Evolutionary conservation across 1,139 yeast genomes (phyloP).

Genomic region (Magnusiomyces suaveolens): DNA sequence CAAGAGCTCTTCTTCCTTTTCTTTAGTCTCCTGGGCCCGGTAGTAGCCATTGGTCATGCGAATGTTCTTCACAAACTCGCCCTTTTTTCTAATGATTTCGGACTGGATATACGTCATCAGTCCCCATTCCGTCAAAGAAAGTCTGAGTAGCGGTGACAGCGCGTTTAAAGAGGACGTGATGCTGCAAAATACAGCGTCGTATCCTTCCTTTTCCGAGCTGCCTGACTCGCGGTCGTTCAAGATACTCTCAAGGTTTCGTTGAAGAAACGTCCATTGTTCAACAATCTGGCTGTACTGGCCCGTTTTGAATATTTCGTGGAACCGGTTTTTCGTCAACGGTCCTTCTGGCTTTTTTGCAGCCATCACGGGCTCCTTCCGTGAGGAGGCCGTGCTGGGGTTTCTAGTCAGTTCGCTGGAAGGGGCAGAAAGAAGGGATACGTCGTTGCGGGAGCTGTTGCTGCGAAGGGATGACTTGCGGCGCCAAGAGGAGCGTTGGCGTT

Average conservation of each 20-base stretch:
- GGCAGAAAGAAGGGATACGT: neutral
- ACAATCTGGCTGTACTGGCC: neutral
- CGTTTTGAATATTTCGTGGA: neutral
- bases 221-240: neutral
- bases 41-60: neutral
- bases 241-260: neutral
- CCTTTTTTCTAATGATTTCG: neutral
- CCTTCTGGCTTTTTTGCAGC: neutral
- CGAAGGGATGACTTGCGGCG: neutral
- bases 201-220: neutral
- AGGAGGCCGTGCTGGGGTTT: too few species aligned
- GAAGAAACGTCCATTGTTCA: neutral
- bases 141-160: neutral
- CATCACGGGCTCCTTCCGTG: neutral
- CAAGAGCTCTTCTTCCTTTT: neutral
- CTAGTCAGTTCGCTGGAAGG: too few species aligned
- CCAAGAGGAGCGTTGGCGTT: neutral
- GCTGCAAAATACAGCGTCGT: neutral
- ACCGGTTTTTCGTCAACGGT: neutral
- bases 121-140: neutral
- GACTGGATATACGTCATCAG: neutral
- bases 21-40: neutral
- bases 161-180: neutral
- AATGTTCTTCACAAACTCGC: neutral
- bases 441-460: neutral